Evolutionary conservation across 352 stramenopile genomes (phyloP), one percentile per base, ranked within the genome.

Genomic region (Phytophthora litchii): DNA sequence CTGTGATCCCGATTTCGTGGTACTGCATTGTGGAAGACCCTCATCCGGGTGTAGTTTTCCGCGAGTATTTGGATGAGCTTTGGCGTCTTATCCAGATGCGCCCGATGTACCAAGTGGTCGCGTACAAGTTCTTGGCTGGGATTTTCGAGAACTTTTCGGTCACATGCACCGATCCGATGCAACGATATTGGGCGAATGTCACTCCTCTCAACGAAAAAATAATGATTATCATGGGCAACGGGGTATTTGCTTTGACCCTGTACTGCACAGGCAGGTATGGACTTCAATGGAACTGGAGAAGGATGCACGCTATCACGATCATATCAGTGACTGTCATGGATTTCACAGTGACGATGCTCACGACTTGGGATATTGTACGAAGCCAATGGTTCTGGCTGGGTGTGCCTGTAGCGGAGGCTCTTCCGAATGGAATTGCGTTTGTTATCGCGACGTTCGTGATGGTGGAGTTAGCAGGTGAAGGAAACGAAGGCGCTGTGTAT

Each of bases 341-440:
- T 25, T 62, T 49, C 14, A 49, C 64, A 3, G 61, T 72, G 8
- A 68, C 67, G 8, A 53, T 80, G 16, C 42, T 77, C 13, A 73
- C 66, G 0, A 69, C 57, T 0, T 84, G 72, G 69, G 58, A 71
- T 35, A 38, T 81, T 4, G 17, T 78, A 4, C 73, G 76, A 11
- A 80, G 67, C 38, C 67, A 76, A 41, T 86, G 76, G 76, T 79
- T 84, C 45, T 81, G 64, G 63, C 37, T 82, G 3, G 74, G 69
- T 16, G 61, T 74, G 10, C 60, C 71, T 0, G 45, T 80, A 14
- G 60, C 60, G 5, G 67, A 75, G 34, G 58, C 64, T 38, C 37
- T 83, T 10, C 70, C 73, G 1, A 59, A 38, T 14, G 73, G 69
- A 16, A 72, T 86, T 13, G 32, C 60, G 12, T 86, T 74, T 37